Evolutionary conservation across 2,329 filamentous ascomycete genomes (phyloP).

Genomic region (Fusarium poae): DNA sequence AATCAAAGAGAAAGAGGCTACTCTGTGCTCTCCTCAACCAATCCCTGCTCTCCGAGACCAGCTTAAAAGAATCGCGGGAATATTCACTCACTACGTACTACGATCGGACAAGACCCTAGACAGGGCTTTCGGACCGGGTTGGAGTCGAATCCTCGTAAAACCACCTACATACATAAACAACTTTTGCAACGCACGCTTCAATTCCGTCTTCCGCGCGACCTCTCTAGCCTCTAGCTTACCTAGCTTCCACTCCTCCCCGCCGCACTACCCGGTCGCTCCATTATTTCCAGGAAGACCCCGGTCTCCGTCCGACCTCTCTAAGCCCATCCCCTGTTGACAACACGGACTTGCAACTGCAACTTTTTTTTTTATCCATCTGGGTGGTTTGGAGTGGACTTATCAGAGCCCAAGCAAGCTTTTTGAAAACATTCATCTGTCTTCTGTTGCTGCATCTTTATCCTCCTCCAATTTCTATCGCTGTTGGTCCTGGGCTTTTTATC

Average conservation of each 20-base stretch:
- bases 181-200: conserved; percentile 37
- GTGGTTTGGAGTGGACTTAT: conserved; percentile 25
- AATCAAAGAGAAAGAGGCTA: not conserved
- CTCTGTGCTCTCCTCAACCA: conserved; percentile 1
- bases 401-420: conserved; percentile 1
- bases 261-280: conserved; percentile 26
- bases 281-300: conserved; percentile 26
- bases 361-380: not conserved
- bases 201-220: conserved; percentile 35
- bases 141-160: conserved; percentile 16
- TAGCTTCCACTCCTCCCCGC: conserved; percentile 22
- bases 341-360: conserved; percentile 13
- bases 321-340: conserved; percentile 23
- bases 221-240: conserved; percentile 33
- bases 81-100: not conserved
- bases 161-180: conserved; percentile 4
- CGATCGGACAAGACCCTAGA: conserved; percentile 37
- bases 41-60: conserved; percentile 8
- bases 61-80: conserved; percentile 23
- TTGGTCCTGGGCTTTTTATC: conserved; percentile 20
- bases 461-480: not conserved
- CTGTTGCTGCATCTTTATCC: not conserved
- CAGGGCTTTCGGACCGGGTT: conserved; percentile 26
- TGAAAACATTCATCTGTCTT: not conserved
- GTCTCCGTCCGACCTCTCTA: conserved; percentile 20